Percentiles rank a stretch among this genome's conserved stretches.
Conservation (phyloP, 345 rosid genomes). For the Litchi chinensis region DNA sequence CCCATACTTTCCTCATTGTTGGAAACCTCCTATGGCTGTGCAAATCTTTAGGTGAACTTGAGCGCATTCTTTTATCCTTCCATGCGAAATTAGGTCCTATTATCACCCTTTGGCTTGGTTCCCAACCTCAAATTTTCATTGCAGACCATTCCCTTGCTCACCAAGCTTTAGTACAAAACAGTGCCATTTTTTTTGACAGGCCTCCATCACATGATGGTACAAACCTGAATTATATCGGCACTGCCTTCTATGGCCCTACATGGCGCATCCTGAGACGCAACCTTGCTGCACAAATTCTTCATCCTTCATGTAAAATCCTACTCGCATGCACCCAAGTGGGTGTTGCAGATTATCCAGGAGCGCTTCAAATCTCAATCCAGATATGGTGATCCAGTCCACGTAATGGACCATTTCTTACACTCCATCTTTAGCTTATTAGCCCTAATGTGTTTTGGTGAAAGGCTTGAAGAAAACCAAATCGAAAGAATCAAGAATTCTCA, state of each 20-base stretch:
- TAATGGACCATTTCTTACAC: background rate
- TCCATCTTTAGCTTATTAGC: background rate
- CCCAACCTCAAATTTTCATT: conserved; percentile 41
- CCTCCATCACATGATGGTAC: conserved; percentile 33
- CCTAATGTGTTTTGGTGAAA: conserved; percentile 1
- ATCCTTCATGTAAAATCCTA: conserved; percentile 1
- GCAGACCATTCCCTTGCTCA: conserved; percentile 43
- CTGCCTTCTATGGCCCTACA: conserved; percentile 37
- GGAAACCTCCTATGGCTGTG: conserved; percentile 16
- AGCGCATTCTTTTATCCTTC: conserved; percentile 18
- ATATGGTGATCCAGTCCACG: background rate
- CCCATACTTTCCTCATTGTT: conserved; percentile 20
- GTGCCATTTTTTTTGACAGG: conserved; percentile 41
- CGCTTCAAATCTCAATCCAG: background rate
- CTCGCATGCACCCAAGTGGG: background rate
- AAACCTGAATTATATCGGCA: conserved; percentile 44
- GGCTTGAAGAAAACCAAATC: background rate
- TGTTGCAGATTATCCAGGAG: too few relatives aligned
- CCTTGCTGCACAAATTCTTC: background rate
- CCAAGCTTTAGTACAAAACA: conserved; percentile 47
- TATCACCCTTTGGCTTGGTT: conserved; percentile 38
- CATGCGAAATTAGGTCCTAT: conserved; percentile 40
- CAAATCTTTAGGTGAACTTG: conserved; percentile 14
- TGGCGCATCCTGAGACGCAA: conserved; percentile 2
- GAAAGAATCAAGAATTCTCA: background rate